These are phyloP conservation scores for Paecilomyces variotii DNA, from an alignment of 2,329 filamentous ascomycete species.

Conservation along the genomic window DNA sequence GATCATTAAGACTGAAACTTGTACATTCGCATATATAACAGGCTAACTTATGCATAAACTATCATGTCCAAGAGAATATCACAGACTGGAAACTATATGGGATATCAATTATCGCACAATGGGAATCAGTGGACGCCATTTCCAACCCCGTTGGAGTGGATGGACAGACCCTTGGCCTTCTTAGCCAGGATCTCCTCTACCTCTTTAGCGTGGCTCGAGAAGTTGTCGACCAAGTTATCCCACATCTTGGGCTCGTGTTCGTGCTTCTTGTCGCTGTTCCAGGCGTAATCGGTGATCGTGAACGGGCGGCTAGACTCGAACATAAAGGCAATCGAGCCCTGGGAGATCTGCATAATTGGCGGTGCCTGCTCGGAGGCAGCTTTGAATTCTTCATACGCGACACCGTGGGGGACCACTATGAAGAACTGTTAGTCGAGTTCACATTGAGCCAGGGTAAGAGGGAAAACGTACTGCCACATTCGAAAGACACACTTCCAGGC, in stretches of 20 bases:
- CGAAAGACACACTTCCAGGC: slow-evolving; percentile 27
- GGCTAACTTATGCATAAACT: background rate
- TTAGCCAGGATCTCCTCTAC: slow-evolving; percentile 38
- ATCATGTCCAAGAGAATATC: background rate
- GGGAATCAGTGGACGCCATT: background rate
- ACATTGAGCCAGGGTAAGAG: background rate
- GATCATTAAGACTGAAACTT: background rate
- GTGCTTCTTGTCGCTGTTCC: slow-evolving; percentile 31
- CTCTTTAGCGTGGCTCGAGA: slow-evolving; percentile 40
- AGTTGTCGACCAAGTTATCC: slow-evolving; percentile 48
- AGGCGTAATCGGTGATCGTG: slow-evolving; percentile 28
- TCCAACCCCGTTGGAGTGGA: slow-evolving; percentile 2
- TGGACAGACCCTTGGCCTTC: slow-evolving; percentile 12
- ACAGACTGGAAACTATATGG: background rate
- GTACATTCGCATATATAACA: background rate
- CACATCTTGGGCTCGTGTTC: slow-evolving; percentile 47
- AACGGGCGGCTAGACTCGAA: slow-evolving; percentile 28
- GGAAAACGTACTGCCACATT: slow-evolving; percentile 23
- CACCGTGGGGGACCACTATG: slow-evolving; percentile 28
- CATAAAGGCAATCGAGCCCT: slow-evolving; percentile 28
- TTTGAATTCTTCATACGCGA: slow-evolving; percentile 28
- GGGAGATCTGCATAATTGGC: slow-evolving; percentile 22
- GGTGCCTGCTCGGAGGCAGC: slow-evolving; percentile 18
- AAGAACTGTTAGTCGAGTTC: background rate
- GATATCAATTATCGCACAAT: background rate